These are phyloP conservation scores for Talaromyces thailandensis DNA, from an alignment of 495 filamentous ascomycete genomes.

Conservation along the genomic window DNA sequence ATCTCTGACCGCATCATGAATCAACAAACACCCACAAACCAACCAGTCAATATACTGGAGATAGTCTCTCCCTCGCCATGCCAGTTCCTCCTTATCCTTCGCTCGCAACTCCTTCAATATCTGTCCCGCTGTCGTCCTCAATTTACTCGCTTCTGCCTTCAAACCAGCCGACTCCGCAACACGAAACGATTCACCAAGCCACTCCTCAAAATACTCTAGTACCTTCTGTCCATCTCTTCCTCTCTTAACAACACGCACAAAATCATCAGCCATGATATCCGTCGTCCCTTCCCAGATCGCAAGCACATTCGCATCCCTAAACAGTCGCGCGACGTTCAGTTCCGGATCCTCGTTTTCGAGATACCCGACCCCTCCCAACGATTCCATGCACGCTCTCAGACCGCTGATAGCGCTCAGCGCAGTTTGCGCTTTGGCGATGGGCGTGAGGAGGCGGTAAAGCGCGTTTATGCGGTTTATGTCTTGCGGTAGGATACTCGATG, in stretches of 20 bases:
- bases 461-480: slow-evolving; percentile 21
- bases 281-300: slow-evolving; percentile 68
- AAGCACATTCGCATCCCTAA: slow-evolving; percentile 51
- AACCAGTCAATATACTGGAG: slow-evolving; percentile 11
- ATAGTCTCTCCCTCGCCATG: slow-evolving; percentile 6
- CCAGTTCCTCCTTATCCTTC: slow-evolving; percentile 8
- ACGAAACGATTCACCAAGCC: slow-evolving; percentile 14
- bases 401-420: slow-evolving; percentile 45
- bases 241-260: slow-evolving; percentile 40
- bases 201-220: slow-evolving; percentile 15
- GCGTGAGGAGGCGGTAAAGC: slow-evolving; percentile 56
- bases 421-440: slow-evolving; percentile 55
- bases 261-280: slow-evolving; percentile 51
- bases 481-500: slow-evolving; percentile 16
- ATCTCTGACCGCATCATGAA: slow-evolving; percentile 12
- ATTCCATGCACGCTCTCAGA: slow-evolving; percentile 57
- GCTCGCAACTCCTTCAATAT: background rate
- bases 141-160: background rate
- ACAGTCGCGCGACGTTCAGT: slow-evolving; percentile 49
- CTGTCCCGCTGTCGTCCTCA: background rate
- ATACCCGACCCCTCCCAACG: slow-evolving; percentile 69
- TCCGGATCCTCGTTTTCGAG: slow-evolving; percentile 38
- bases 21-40: slow-evolving; percentile 11
- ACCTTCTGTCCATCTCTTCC: slow-evolving; percentile 22
- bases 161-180: background rate